Base-by-base conservation (phyloP, 2,329 filamentous ascomycete genomes). In the Xylariomycetidae sp. region DNA sequence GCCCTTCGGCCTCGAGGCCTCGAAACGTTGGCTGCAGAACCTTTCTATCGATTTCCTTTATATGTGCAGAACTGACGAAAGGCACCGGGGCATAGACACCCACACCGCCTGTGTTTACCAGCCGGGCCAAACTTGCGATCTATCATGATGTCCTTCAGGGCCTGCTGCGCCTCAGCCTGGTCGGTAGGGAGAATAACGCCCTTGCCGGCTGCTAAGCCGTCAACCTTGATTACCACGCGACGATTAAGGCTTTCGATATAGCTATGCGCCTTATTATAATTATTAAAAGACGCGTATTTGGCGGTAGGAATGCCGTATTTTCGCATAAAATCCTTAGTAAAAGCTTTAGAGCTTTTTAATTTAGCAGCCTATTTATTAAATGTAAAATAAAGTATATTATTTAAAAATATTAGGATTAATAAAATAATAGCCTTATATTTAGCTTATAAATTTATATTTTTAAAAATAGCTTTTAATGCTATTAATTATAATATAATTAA, bases 241-340 rank as follows among this genome's bases (percentile, higher is more conserved):
- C 82, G 69, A 20, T 66, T 52, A 14, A 80, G 63, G 5, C 56
- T 63, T 36, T 82, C 72, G 10, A 88, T 63, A 50, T 88, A 85
- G 42, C 70, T 56, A 31, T 61, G 63, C 2, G 82, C 81, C 4
- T 66, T 56, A 32, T 77, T 69, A 53, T 80, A 79, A 34, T 72
- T 61, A 44, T 64, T 69, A 56, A 88, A 88, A 57, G 82, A 87
- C 46, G 70, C 67, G 56, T 86, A 87, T 22, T 68, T 68, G 9
- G 85, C 85, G 0, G 85, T 88, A 13, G 84, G 83, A 42, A 89
- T 88, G 39, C 67, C 69, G 56, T 86, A 70, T 27, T 72, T 70
- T 50, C 76, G 72, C 85, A 89, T 89, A 52, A 89, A 88, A 51
- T 85, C 80, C 53, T 89, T 88, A 25, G 80, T 79, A 54, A 85